Evolutionary conservation across 2,329 filamentous ascomycete genomes (phyloP), one percentile per base, ranked within the genome.

Genomic region (Aspergillus sergii): DNA sequence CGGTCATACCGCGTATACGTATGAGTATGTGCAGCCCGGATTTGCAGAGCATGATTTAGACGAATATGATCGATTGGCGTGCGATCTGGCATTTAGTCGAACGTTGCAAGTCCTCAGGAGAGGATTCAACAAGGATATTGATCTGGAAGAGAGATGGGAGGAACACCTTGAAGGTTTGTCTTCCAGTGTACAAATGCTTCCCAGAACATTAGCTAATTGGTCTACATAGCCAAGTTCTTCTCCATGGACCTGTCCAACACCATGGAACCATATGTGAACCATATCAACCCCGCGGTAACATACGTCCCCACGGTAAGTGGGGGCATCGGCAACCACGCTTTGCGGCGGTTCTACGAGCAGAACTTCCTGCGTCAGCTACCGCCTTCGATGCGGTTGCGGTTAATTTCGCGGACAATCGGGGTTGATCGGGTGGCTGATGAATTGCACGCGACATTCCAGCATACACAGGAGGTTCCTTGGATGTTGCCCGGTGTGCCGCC

Each of bases 31-130:
- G 0, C 79, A 86, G 57, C 78, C 86, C 0, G 91, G 91, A 0
- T 93, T 94, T 66, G 91, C 91, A 0, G 90, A 93, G 75, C 83
- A 84, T 23, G 87, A 92, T 61, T 74, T 91, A 36, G 88, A 91
- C 2, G 86, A 90, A 67, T 93, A 88, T 69, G 85, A 92, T 66
- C 80, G 83, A 11, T 80, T 91, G 3, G 84, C 85, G 0, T 86
- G 89, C 1, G 84, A 85, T n/a, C 71, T 93, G 23, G 89, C 91
- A 0, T 93, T 89, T 84, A 86, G 84, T n/a, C 82, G 91, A 9
- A 89, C 86, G 41, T 71, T 94, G 62, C 81, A 81, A 1, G 77
- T 82, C 0, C 80, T 91, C 41, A 82, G 88, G 46, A 84, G 83
- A 64, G 89, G 86, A 0, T 91, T 93, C 71, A 75, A 74, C 4